These are phyloP conservation scores for Zasmidium angulare DNA, from an alignment of 2,329 filamentous ascomycete genomes.

Conservation along the genomic window DNA sequence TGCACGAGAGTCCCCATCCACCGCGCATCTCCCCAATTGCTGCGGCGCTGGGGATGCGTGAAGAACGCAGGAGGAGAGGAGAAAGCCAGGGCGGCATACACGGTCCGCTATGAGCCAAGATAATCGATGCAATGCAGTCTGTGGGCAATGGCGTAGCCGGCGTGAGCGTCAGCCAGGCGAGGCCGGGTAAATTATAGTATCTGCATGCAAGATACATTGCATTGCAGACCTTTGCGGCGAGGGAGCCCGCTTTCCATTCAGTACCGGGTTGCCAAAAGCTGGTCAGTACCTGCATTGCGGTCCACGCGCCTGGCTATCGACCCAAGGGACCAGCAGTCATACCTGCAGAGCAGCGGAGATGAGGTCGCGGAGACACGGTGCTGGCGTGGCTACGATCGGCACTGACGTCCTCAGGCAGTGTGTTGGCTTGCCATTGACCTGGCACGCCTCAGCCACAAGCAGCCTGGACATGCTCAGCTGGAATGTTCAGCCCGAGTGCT, in stretches of 20 bases:
- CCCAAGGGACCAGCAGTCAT: background rate
- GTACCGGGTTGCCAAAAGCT: conserved; percentile 11
- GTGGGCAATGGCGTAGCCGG: conserved; percentile 11
- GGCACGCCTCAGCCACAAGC: background rate
- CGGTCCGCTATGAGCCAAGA: conserved; percentile 13
- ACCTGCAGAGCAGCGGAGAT: background rate
- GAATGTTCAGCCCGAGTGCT: too few species aligned
- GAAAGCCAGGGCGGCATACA: conserved; percentile 12
- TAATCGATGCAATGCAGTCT: conserved; percentile 11
- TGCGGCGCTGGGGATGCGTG: conserved; percentile 13
- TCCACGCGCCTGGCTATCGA: conserved; percentile 14
- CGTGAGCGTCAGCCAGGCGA: conserved; percentile 8
- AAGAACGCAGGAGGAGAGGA: conserved; percentile 13
- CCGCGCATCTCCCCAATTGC: conserved; percentile 16
- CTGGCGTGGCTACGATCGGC: conserved; percentile 19
- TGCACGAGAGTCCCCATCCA: conserved; percentile 15
- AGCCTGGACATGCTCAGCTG: background rate
- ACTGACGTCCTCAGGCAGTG: background rate
- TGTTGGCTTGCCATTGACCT: background rate
- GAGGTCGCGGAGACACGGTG: background rate
- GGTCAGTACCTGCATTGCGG: conserved; percentile 19
- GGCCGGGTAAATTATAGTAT: conserved; percentile 16
- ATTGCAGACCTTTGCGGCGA: conserved; percentile 1
- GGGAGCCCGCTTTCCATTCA: conserved; percentile 17
- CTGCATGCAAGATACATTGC: conserved; percentile 3